Base-by-base conservation (phyloP, 1,284 basidiomycete genomes). In the Heterobasidion irregulare region DNA sequence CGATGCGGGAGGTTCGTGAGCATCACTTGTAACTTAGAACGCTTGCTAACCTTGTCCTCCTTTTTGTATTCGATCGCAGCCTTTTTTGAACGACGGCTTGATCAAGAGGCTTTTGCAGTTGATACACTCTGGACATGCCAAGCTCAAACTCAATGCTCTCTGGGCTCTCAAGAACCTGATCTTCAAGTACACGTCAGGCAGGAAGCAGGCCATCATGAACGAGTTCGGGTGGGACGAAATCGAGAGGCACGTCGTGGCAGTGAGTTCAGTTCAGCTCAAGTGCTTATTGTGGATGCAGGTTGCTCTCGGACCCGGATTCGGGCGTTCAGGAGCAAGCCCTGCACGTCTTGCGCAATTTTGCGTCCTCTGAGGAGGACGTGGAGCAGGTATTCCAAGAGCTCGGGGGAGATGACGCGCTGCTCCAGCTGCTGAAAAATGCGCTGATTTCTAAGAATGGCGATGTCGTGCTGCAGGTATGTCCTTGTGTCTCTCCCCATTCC, bases 141-240 rank as follows among this genome's bases (percentile, higher is more conserved):
- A 76, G 0, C 71, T 94, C 8, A 72, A 80, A 10, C 65, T 86
- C 46, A 90, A 84, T 59, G 82, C 86, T 0, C 66, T 94, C 10
- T 94, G 92, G 91, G 84, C 85, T 0, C 70, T 93, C 50, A 92
- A 91, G 68, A 94, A 94, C 64, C 63, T 91, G 16, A 65, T 89
- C 6, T 79, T 79, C 65, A 86, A 85, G 63, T 82, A 83, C 32
- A 70, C 68, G 2, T 69, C 75, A 18, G 73, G 76, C 47, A 77
- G 80, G 47, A 93, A 91, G 68, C 70, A 69, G 36, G 70, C 75
- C 50, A 77, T 92, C 9, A 87, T 92, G 79, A 66, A 69, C 8
- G 69, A 75, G 32, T 64, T 94, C 6, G 80, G 80, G 0, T 92
- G 89, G 87, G 63, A 66, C 0, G 68, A 74, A 19, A 65, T 89